Evolutionary conservation across 345 rosid species (phyloP).

Genomic region (Physaria fendleri): DNA sequence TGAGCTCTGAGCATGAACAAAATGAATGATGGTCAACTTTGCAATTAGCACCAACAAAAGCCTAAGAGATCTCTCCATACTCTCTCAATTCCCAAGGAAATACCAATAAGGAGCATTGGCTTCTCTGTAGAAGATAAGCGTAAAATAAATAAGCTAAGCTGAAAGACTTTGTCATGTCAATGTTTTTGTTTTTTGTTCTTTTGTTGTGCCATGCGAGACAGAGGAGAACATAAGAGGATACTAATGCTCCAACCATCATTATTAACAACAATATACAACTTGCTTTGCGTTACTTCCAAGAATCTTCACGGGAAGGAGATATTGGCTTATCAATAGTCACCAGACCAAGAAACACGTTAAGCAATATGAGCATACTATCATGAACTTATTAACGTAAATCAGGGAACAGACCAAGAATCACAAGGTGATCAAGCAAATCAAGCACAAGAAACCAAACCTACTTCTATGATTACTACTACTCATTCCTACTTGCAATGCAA

Average conservation of each 20-base stretch:
- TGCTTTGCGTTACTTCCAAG: too few species aligned
- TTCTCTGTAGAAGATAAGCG: background rate
- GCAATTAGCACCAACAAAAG: background rate
- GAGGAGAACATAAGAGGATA: background rate
- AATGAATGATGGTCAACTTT: background rate
- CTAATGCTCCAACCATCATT: background rate
- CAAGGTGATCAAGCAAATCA: too few species aligned
- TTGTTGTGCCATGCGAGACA: too few species aligned
- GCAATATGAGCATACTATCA: too few species aligned
- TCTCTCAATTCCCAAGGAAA: background rate
- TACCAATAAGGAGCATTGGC: background rate
- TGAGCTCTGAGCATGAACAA: conserved; percentile 28
- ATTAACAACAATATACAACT: too few species aligned
- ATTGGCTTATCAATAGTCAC: too few species aligned
- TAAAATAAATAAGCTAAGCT: background rate
- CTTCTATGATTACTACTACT: background rate
- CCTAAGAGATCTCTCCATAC: conserved; percentile 8
- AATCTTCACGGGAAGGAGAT: too few species aligned
- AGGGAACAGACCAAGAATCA: too few species aligned
- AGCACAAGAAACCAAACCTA: background rate
- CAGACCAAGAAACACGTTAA: too few species aligned
- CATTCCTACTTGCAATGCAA: background rate
- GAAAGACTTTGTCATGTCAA: background rate
- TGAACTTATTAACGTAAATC: too few species aligned
- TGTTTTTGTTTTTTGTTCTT: background rate